A percentile compares a stretch with the other conserved stretches of the same genome.
These are phyloP conservation scores for Aspergillus ellipticus DNA, from an alignment of 495 filamentous ascomycete genomes.

Conservation along the genomic window DNA sequence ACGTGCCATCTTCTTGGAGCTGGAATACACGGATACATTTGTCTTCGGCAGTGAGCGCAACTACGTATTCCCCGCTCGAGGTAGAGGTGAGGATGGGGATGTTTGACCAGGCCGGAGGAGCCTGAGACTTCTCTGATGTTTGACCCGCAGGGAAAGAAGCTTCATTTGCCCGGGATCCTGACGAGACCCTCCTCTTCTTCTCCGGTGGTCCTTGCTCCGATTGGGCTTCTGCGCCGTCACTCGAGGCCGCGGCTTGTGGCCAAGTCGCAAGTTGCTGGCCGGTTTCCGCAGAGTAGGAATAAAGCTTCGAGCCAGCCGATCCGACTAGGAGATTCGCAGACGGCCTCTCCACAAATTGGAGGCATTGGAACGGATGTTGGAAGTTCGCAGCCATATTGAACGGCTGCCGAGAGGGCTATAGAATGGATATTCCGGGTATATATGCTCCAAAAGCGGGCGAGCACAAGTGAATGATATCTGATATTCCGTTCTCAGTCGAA, in stretches of 20 bases:
- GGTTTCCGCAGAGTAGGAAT: constrained; percentile 42
- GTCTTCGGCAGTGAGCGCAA: constrained; percentile 82
- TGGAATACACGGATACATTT: constrained; percentile 83
- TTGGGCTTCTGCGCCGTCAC: constrained; percentile 17
- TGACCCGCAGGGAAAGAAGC: constrained; percentile 16
- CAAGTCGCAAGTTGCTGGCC: constrained; percentile 48
- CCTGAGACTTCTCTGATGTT: constrained; percentile 15
- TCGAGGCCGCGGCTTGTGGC: constrained; percentile 37
- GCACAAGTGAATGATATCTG: too few species aligned
- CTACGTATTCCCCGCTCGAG: constrained; percentile 58
- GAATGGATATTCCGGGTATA: not conserved
- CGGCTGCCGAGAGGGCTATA: not conserved
- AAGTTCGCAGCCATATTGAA: constrained; percentile 29
- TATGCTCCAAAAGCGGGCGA: not conserved
- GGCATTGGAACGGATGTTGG: constrained; percentile 51
- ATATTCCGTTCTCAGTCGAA: too few species aligned
- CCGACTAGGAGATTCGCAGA: constrained; percentile 46
- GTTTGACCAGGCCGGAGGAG: constrained; percentile 37
- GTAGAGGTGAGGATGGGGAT: constrained; percentile 57
- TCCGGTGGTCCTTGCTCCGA: constrained; percentile 41
- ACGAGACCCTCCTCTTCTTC: constrained; percentile 49
- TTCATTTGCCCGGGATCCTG: constrained; percentile 21
- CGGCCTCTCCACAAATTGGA: constrained; percentile 41
- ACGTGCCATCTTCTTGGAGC: constrained; percentile 52
- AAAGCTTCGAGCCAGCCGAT: constrained; percentile 53